phyloP scores from a whole-genome alignment of 345 rosid genomes.

The Reutealis trisperma region DNA sequence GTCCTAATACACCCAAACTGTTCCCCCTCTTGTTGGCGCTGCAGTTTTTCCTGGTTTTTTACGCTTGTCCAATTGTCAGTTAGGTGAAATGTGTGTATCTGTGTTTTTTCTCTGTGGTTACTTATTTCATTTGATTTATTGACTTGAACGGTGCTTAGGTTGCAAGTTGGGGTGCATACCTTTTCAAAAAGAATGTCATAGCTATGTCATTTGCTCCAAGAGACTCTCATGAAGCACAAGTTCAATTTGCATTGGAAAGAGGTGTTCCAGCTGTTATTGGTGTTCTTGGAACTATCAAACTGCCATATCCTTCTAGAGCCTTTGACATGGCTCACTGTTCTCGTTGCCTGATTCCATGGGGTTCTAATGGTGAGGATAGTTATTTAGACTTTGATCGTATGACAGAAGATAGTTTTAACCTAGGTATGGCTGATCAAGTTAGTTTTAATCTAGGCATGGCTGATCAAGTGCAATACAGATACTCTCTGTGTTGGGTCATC shows the following conservation, averaged over 20 bases:
- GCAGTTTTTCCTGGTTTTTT: background rate
- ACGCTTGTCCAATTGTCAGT: background rate
- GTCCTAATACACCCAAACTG: background rate
- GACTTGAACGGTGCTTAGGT: constrained; percentile 21
- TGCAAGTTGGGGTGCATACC: constrained; percentile 39
- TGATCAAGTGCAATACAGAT: background rate
- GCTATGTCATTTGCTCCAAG: constrained; percentile 40
- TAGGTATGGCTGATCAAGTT: too few relatives aligned
- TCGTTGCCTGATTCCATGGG: constrained; percentile 39
- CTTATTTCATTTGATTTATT: constrained; percentile 5
- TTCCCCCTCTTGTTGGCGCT: background rate
- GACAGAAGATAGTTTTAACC: background rate
- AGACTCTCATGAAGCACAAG: constrained; percentile 40
- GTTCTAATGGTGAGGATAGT: constrained; percentile 30
- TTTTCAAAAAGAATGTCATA: constrained; percentile 35
- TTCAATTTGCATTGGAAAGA: constrained; percentile 38
- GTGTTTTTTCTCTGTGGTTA: background rate
- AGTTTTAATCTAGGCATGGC: background rate
- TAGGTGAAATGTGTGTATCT: background rate
- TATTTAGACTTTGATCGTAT: constrained; percentile 1
- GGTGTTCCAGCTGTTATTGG: constrained; percentile 42
- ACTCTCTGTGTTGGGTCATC: background rate
- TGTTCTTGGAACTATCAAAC: constrained; percentile 35
- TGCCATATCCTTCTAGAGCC: constrained; percentile 37
- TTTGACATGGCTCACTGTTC: constrained; percentile 41